These are phyloP conservation scores for Tulasnella sp. DNA, from an alignment of 768 basidiomycete genomes.

Conservation along the genomic window DNA sequence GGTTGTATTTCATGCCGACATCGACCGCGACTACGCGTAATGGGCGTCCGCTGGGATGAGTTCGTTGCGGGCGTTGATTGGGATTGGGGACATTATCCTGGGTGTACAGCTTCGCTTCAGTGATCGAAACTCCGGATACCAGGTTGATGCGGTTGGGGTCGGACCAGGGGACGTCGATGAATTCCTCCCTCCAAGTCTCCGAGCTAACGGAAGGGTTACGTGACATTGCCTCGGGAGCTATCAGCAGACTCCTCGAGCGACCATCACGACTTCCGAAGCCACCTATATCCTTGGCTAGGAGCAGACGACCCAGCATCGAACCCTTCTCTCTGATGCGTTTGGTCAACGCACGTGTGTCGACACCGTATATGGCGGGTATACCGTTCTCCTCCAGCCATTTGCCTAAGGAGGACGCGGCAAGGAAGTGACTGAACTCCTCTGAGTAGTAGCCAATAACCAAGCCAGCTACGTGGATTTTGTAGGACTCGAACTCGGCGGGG, in stretches of 20 bases:
- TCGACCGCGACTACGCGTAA: conserved; percentile 86
- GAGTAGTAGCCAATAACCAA: conserved; percentile 92
- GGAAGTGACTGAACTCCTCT: conserved; percentile 87
- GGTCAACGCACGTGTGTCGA: conserved; percentile 94
- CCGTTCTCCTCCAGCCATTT: conserved; percentile 93
- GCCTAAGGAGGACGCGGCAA: conserved; percentile 79
- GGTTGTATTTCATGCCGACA: conserved; percentile 99
- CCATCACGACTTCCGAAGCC: conserved; percentile 32
- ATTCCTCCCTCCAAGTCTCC: conserved; percentile 72
- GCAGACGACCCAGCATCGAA: conserved; percentile 78
- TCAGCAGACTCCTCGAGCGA: conserved; percentile 23
- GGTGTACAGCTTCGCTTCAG: conserved; percentile 57
- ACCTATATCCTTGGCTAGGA: conserved; percentile 51
- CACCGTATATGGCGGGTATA: conserved; percentile 88
- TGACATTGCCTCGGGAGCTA: conserved; percentile 33
- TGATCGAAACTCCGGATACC: conserved; percentile 79
- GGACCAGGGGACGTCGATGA: conserved; percentile 68
- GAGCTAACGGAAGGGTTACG: conserved; percentile 42
- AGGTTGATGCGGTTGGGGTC: conserved; percentile 88
- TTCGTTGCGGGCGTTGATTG: conserved; percentile 41
- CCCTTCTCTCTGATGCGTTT: conserved; percentile 95
- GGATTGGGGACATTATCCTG: conserved; percentile 31
- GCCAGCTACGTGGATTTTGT: conserved; percentile 86
- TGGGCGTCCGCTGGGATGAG: conserved; percentile 71
- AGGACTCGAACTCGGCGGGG: conserved; percentile 83